Conservation (phyloP, 805 yeast genomes). For the Saturnispora dispora region DNA sequence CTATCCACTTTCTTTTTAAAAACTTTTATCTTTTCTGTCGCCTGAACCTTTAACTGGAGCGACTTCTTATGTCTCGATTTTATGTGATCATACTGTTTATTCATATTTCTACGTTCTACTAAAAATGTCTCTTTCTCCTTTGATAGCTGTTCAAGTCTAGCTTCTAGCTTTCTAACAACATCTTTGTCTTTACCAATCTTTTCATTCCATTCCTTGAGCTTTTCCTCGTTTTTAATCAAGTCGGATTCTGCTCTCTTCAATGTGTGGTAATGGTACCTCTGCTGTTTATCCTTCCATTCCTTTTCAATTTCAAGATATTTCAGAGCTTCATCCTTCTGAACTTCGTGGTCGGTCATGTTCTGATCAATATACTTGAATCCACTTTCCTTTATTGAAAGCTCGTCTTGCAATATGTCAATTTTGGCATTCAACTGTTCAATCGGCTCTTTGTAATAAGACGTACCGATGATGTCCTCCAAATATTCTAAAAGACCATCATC, state of each 20-base stretch:
- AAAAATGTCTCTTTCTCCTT: slow-evolving; percentile 33
- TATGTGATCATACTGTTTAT: slow-evolving; percentile 17
- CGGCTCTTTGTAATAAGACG: slow-evolving; percentile 67
- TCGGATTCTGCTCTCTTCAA: slow-evolving; percentile 34
- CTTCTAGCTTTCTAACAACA: slow-evolving; percentile 28
- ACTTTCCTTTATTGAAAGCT: slow-evolving; percentile 71
- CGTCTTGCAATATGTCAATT: slow-evolving; percentile 69
- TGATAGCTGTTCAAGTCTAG: slow-evolving; percentile 17
- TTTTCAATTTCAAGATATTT: slow-evolving; percentile 59
- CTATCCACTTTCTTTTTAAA: slow-evolving; percentile 49
- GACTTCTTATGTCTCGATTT: slow-evolving; percentile 32
- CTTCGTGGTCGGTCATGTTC: slow-evolving; percentile 56
- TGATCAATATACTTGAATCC: slow-evolving; percentile 72
- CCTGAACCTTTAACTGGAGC: slow-evolving; percentile 54
- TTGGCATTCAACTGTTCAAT: slow-evolving; percentile 56
- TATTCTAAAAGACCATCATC: slow-evolving; percentile 94
- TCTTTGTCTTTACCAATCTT: slow-evolving; percentile 6
- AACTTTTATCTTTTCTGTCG: slow-evolving; percentile 72
- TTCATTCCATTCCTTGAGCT: slow-evolving; percentile 4
- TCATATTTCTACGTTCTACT: slow-evolving; percentile 18
- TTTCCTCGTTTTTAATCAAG: slow-evolving; percentile 29
- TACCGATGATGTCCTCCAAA: slow-evolving; percentile 94
- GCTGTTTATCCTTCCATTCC: slow-evolving; percentile 39
- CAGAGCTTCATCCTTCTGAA: slow-evolving; percentile 60
- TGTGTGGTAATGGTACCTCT: slow-evolving; percentile 46